Evolutionary conservation across 192 early-diverging fungal species (phyloP), one percentile per base, ranked within the genome.

Genomic region (Spizellomyces punctatus): DNA sequence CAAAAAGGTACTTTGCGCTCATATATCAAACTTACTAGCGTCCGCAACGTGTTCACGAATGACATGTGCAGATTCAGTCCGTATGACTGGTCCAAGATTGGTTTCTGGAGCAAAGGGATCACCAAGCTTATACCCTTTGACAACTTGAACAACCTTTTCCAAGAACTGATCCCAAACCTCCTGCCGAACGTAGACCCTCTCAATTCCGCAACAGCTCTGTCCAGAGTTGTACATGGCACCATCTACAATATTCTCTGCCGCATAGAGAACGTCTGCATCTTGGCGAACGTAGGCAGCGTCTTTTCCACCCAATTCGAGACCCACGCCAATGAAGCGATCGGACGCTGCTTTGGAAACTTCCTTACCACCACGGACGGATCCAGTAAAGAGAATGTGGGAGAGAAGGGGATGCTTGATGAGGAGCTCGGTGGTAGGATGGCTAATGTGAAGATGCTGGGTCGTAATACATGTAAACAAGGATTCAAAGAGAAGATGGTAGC

Each of bases 251-350:
- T 91, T 88, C 58, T 91, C 89, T 8, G 88, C 92, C 0, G 92
- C 89, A 64, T 88, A 88, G 56, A 80, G 83, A 22, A 92, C 67
- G 67, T 93, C 87, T 19, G 86, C 84, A 73, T 93, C 91, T 7
- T 80, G 75, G 6, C 89, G 83, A 10, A 95, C 91, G 63, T 93
- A 93, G 14, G 92, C 91, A 9, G 93, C 88, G 76, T 93, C 91
- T 72, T 95, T 95, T 14, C 93, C 93, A 22, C 93, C 93, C 5
- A 95, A 82, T 52, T 95, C 93, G 61, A 95, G 79, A 5, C 86
- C 88, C 21, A 89, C 86, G 7, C 83, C 88, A 65, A 90, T 87
- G 41, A 91, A 85, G 7, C 67, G 46, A 9, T 27, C 10, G 17
- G 68, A n/a, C 59, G 59, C 36, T 5, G 17, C 17, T 19, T 76